Evolutionary conservation across 805 yeast genomes (phyloP).

Genomic region (Lachancea meyersii): DNA sequence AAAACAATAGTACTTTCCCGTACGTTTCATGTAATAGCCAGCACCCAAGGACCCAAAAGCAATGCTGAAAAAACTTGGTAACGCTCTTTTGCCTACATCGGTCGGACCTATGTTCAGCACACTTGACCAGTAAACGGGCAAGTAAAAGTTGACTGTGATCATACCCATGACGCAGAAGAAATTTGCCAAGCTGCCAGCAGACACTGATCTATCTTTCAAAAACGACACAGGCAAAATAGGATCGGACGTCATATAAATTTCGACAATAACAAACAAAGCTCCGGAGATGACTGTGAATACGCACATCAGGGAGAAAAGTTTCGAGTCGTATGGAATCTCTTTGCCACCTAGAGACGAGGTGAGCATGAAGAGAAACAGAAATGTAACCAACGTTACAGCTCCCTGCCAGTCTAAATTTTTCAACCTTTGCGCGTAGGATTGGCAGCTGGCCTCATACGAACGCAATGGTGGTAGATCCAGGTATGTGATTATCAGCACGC

Average conservation of each 20-base stretch:
- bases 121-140: constrained; percentile 56
- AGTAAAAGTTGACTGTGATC: constrained; percentile 44
- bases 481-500: constrained; percentile 38
- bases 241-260: constrained; percentile 39
- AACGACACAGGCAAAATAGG: constrained; percentile 60
- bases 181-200: constrained; percentile 59
- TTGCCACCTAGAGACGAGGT: constrained; percentile 52
- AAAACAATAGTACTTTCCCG: constrained; percentile 53
- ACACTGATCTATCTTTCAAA: constrained; percentile 50
- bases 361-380: constrained; percentile 41
- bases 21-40: constrained; percentile 56
- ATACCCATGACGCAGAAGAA: constrained; percentile 42
- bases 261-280: constrained; percentile 38
- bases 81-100: constrained; percentile 50
- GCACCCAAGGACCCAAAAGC: constrained; percentile 57
- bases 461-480: constrained; percentile 26
- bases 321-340: constrained; percentile 38
- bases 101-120: constrained; percentile 49
- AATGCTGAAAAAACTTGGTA: constrained; percentile 56
- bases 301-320: constrained; percentile 18
- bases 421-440: constrained; percentile 44
- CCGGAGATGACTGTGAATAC: constrained; percentile 31
- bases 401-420: constrained; percentile 53
- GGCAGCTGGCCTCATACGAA: constrained; percentile 7
- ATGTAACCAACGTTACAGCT: constrained; percentile 39